Base-by-base conservation (phyloP, 208 protist genomes). In the Trypanosoma congolense region DNA sequence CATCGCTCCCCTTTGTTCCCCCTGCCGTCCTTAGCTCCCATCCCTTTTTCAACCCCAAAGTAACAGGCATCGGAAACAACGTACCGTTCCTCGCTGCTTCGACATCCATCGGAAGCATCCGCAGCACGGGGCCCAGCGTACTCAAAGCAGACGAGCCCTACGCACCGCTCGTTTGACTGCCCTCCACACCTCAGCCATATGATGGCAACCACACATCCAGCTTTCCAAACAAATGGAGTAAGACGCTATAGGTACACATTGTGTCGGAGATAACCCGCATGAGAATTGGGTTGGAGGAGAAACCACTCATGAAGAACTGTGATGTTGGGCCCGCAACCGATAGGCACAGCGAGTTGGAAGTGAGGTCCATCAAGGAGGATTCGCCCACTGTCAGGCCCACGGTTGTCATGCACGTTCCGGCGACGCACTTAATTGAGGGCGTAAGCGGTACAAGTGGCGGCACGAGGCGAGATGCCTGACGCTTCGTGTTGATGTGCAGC, bases 241-340 rank as follows among this genome's bases (percentile, higher is more conserved):
- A 86, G 67, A 87, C 78, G 56, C 82, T 89, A 93, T 93, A 93
- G 82, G 77, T 88, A 51, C 80, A 87, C 83, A 90, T 93, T 89
- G 83, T 93, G 87, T 93, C 87, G 35, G 83, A 83, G 41, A 93
- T 77, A 59, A 90, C 84, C 44, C 80, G 75, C 50, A 93, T 48
- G 5, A 93, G 43, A 16, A 93, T 21, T 1, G 80, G 77, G 58
- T 82, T 90, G 16, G 70, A 58, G 26, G 75, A 65, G 50, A 89
- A 52, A 6, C 70, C 57, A 38, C 64, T 67, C 47, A 87, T 65
- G 4, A 89, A 53, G 2, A 51, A 56, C 60, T 83, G 72, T 26
- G 76, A 68, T 28, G 77, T 61, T 42, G 87, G 50, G 2, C 86
- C 77, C 16, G 84, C 55, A 8, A 77, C 58, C 1, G 79, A 71